Evolutionary conservation across 1,284 basidiomycete genomes (phyloP).

Genomic region (Gastroboletus turbinatus): DNA sequence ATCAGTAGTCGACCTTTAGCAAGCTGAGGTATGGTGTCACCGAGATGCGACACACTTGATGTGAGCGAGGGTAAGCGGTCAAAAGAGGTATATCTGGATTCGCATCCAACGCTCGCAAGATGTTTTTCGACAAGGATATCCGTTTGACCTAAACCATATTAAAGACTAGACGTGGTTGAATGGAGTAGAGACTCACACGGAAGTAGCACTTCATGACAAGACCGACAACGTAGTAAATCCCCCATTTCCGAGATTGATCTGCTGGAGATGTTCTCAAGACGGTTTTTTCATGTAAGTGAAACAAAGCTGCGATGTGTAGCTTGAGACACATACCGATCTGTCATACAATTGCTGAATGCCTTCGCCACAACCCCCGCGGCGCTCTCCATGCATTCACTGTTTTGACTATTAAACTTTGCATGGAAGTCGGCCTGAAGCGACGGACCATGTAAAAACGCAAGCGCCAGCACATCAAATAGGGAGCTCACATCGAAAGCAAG

Average conservation of each 20-base stretch:
- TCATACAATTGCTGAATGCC: slow-evolving; percentile 89
- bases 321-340: slow-evolving; percentile 67
- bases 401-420: slow-evolving; percentile 55
- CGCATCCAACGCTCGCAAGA: slow-evolving; percentile 85
- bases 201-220: slow-evolving; percentile 95
- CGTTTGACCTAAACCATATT: slow-evolving; percentile 67
- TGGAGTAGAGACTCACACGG: slow-evolving; percentile 53
- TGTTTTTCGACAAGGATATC: slow-evolving; percentile 89
- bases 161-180: neutral
- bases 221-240: slow-evolving; percentile 92
- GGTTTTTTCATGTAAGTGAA: slow-evolving; percentile 4
- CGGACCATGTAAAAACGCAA: neutral
- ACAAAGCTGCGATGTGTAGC: neutral
- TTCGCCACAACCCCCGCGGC: slow-evolving; percentile 90
- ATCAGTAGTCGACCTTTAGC: slow-evolving; percentile 13
- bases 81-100: slow-evolving; percentile 85
- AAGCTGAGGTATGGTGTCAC: slow-evolving; percentile 3
- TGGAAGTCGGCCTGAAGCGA: slow-evolving; percentile 62
- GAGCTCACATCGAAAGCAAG: slow-evolving; percentile 68
- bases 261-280: slow-evolving; percentile 57
- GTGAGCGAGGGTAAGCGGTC: slow-evolving; percentile 73
- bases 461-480: neutral
- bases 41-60: slow-evolving; percentile 63
- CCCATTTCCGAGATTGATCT: slow-evolving; percentile 85
- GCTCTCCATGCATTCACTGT: slow-evolving; percentile 82